Base-by-base conservation (phyloP, 495 filamentous ascomycete species). In the Lasiosphaeria miniovina region DNA sequence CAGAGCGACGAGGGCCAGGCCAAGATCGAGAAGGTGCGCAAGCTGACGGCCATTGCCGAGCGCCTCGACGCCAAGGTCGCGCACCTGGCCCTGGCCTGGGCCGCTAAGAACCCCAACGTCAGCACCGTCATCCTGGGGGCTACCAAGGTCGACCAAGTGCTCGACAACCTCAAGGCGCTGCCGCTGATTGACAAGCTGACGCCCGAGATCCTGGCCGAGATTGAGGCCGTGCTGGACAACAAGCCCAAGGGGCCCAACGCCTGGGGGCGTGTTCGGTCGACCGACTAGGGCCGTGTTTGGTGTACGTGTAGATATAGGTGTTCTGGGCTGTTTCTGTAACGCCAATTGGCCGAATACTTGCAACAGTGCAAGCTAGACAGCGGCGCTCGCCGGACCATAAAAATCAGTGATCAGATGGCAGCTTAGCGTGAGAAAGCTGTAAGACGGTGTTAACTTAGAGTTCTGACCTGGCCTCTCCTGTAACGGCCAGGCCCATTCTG, bases 51-150 rank as follows among this genome's bases (percentile, higher is more conserved):
- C 1, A 74, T 93, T 55, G 88, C 90, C 3, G 83, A 91, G 58
- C 82, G 85, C 45, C 75, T 92, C 15, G 87, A 84, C 6, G 74
- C 78, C 36, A 80, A 73, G 15, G 78, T 80, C 36, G 77, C 84
- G 3, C 80, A 84, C 55, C 73, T 93, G 24, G 81, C 88, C 0
- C 74, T 91, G 41, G 89, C 89, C 0, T 93, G 90, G 89, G 79
- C 84, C 54, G 69, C 90, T 52, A 89, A 86, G 77, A 93, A 93
- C 69, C 78, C 80, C n/a, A 85, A 90, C 57, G 82, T 93, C 52
- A 84, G 81, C 50, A 84, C 82, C 1, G 87, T 87, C 43, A 92
- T 93, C 65, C 84, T 86, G 10, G 90, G 90, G 32, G 90, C 89
- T 4, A 87, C 83, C 40, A 80, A 81, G 66, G 74, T 82, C 6